phyloP scores from a whole-genome alignment of 2,329 filamentous ascomycete species.

The Elsinoe arachidis region DNA sequence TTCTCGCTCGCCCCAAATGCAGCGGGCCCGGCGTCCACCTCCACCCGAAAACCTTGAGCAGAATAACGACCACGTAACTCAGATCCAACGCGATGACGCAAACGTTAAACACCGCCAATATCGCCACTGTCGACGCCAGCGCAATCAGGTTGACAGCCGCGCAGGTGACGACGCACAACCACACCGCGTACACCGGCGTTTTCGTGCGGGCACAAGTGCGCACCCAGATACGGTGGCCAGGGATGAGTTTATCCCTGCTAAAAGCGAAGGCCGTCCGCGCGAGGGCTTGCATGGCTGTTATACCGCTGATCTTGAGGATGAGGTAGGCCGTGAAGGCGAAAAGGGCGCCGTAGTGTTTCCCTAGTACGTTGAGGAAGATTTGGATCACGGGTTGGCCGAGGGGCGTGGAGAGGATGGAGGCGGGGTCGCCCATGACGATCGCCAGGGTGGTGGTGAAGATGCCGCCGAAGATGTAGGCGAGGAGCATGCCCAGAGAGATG shows the following conservation, averaged over 20 bases:
- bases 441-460: conserved; percentile 51
- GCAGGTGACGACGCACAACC: conserved; percentile 48
- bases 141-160: conserved; percentile 52
- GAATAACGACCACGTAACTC: conserved; percentile 33
- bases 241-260: conserved; percentile 44
- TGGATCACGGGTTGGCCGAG: conserved; percentile 49
- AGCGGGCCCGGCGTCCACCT: background rate
- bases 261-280: conserved; percentile 49
- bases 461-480: conserved; percentile 48
- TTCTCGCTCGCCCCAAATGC: background rate
- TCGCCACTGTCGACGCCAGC: conserved; percentile 47
- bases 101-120: conserved; percentile 46
- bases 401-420: conserved; percentile 37
- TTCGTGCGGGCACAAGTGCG: conserved; percentile 41
- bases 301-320: conserved; percentile 52
- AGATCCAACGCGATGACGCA: conserved; percentile 43
- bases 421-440: conserved; percentile 47
- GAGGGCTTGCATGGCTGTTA: conserved; percentile 51
- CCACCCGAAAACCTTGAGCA: background rate
- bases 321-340: conserved; percentile 50
- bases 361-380: conserved; percentile 51
- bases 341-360: conserved; percentile 45
- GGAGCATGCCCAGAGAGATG: conserved; percentile 47
- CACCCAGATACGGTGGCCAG: conserved; percentile 41
- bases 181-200: conserved; percentile 47